A percentile compares a stretch with the other conserved stretches of the same genome.
phyloP scores from a whole-genome alignment of 2,329 filamentous ascomycete species.

The Cladosporium sp. region DNA sequence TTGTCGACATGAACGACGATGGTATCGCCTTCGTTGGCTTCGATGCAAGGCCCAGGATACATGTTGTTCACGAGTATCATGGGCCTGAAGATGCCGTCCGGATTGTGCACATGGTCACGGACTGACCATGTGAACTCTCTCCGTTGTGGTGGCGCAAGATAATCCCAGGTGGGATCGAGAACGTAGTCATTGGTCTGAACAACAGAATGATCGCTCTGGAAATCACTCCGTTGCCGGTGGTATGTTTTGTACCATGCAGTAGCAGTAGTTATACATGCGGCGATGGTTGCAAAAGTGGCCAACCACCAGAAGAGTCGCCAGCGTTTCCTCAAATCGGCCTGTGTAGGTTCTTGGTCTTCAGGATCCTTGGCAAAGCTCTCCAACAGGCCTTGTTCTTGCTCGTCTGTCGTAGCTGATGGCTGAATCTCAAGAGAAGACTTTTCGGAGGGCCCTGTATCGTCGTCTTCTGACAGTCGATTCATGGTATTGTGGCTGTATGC shows the following conservation, averaged over 20 bases:
- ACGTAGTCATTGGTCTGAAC: constrained; percentile 54
- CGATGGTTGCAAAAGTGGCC: not conserved
- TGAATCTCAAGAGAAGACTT: not conserved
- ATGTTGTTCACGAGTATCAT: constrained; percentile 45
- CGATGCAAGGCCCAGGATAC: constrained; percentile 43
- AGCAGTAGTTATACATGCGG: not conserved
- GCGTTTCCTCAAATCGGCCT: not conserved
- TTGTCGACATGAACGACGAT: constrained; percentile 67
- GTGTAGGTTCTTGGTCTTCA: not conserved
- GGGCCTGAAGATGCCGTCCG: constrained; percentile 53
- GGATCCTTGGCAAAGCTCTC: not conserved
- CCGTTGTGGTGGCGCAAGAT: constrained; percentile 48
- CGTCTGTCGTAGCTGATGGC: not conserved
- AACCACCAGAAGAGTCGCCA: not conserved
- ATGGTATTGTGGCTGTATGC: not conserved
- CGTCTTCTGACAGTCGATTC: not conserved
- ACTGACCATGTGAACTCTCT: constrained; percentile 64
- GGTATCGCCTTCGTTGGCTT: constrained; percentile 62
- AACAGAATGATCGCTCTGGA: not conserved
- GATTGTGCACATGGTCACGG: constrained; percentile 58
- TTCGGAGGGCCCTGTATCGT: not conserved
- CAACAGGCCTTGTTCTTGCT: constrained; percentile 1
- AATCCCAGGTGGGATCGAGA: constrained; percentile 59
- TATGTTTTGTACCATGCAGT: not conserved
- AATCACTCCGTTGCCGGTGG: not conserved